Evolutionary conservation across 192 early-diverging fungal genomes (phyloP), one percentile per base, ranked within the genome.

Genomic region (Powellomyces hirtus): DNA sequence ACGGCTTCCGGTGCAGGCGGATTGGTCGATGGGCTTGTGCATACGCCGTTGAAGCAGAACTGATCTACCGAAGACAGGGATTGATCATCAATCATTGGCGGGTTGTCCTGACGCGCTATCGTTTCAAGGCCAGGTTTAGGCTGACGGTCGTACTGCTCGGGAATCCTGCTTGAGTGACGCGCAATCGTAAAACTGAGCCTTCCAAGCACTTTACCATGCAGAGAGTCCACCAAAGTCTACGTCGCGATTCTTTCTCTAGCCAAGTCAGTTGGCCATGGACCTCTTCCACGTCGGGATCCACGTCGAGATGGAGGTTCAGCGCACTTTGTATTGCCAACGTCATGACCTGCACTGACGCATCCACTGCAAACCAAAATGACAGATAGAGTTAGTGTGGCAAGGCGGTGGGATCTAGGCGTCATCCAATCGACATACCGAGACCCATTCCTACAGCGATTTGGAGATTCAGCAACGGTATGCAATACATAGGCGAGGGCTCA

Each of bases 141-240:
- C 50, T 64, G 62, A 20, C 62, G 62, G 30, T 64, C 62, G 31
- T 50, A 64, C 62, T 64, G 1, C 5, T 40, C 20, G 22, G 1
- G 36, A 38, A 6, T 26, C 52, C 20, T 26, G 29, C 1, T 13
- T 0, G 29, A 55, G 52, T 55, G n/a, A n/a, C n/a, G n/a, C n/a
- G n/a, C n/a, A n/a, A n/a, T n/a, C n/a, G n/a, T n/a, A n/a, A n/a
- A n/a, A n/a, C n/a, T n/a, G n/a, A n/a, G n/a, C n/a, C n/a, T n/a
- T n/a, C n/a, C n/a, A n/a, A n/a, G n/a, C n/a, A n/a, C n/a, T 38
- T 40, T 49, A 64, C 62, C 62, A 64, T 50, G 44, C 62, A 64
- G 14, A 64, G 20, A 4, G 49, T 64, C 62, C 62, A 64, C 62
- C 62, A 64, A 29, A 64, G 44, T 34, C 62, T 18, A 22, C 62